Conservation (phyloP, 1,284 basidiomycete genomes). For the Tilletiopsis washingtonensis region DNA sequence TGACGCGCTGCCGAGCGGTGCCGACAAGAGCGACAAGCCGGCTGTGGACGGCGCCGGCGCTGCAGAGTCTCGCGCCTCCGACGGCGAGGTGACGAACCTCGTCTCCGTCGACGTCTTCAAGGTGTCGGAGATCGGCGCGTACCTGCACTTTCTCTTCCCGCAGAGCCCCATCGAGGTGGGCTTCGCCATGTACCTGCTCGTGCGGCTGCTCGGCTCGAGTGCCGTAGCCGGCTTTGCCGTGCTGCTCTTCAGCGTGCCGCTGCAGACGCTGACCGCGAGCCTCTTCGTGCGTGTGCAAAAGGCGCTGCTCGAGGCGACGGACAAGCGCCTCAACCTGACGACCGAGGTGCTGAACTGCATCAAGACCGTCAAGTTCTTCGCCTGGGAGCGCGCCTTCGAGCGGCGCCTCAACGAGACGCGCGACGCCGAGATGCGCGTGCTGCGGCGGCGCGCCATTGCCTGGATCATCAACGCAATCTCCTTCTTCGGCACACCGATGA, state of each 20-base stretch:
- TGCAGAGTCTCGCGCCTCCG: conserved; percentile 48
- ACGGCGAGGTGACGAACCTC: conserved; percentile 55
- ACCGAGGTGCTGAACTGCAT: conserved; percentile 55
- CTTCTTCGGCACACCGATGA: conserved; percentile 56
- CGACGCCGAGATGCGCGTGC: conserved; percentile 50
- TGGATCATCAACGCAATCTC: conserved; percentile 48
- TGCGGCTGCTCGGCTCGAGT: conserved; percentile 53
- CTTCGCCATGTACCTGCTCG: conserved; percentile 51
- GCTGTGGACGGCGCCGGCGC: too few relatives aligned
- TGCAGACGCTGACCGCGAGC: conserved; percentile 47
- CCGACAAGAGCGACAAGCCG: conserved; percentile 2
- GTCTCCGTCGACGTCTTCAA: conserved; percentile 55
- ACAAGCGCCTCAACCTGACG: conserved; percentile 53
- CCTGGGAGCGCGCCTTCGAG: conserved; percentile 49
- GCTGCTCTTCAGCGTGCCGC: conserved; percentile 37
- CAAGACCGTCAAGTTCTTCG: conserved; percentile 54
- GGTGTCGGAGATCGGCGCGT: conserved; percentile 25
- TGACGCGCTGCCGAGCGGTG: neutral
- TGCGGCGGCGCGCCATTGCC: conserved; percentile 49
- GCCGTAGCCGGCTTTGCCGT: conserved; percentile 47
- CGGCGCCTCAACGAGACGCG: conserved; percentile 51
- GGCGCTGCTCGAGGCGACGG: conserved; percentile 52
- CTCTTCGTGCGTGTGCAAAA: conserved; percentile 52
- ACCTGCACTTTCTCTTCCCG: conserved; percentile 47
- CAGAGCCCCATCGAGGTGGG: conserved; percentile 53